Conservation (phyloP, 345 rosid genomes). For the Acer yangbiense region DNA sequence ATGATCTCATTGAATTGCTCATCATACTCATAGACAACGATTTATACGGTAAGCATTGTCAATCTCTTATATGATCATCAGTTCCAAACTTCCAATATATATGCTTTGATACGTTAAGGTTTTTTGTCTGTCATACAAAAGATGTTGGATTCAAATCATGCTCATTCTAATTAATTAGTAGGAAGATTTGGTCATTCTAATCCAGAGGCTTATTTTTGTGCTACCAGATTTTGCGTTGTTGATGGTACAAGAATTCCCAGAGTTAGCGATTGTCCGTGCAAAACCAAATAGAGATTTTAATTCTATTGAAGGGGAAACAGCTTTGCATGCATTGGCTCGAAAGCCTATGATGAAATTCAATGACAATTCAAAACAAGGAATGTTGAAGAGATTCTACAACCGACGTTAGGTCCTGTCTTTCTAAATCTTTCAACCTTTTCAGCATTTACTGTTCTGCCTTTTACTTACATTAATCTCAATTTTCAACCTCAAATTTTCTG, state of each 20-base stretch:
- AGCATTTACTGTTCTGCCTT: no score
- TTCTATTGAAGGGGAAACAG: not conserved
- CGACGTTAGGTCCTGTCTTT: not conserved
- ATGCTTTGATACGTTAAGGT: no score
- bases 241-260: not conserved
- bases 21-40: not conserved
- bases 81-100: no score
- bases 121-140: no score
- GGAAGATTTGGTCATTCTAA: no score
- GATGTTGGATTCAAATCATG: no score
- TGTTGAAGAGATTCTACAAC: not conserved
- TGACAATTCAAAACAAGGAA: not conserved
- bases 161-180: no score
- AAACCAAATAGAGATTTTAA: not conserved
- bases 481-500: no score
- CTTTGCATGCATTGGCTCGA: slow-evolving; percentile 23
- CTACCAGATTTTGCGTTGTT: slow-evolving; percentile 8
- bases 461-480: no score
- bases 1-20: not conserved
- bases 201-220: not conserved
- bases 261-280: not conserved
- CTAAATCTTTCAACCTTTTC: not conserved
- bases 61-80: no score
- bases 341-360: not conserved
- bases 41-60: not conserved